Conservation (phyloP, 371 early-diverging fungal genomes). For the Cokeromyces recurvatus region DNA sequence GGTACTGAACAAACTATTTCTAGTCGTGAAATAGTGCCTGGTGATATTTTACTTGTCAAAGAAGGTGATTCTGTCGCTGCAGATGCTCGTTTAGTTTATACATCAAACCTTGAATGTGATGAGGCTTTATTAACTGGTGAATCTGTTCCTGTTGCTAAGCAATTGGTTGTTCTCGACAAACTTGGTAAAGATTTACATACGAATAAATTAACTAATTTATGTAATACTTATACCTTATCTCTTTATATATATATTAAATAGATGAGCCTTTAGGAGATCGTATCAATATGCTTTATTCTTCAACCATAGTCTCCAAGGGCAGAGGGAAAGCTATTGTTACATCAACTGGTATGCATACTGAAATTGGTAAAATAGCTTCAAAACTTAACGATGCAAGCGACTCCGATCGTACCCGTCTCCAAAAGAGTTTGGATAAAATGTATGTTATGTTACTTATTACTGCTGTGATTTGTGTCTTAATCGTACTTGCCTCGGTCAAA, state of each 20-base stretch:
- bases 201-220: neutral
- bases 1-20: conserved; percentile 60
- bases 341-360: conserved; percentile 79
- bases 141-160: conserved; percentile 68
- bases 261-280: conserved; percentile 72
- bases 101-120: conserved; percentile 78
- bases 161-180: conserved; percentile 23
- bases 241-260: conserved; percentile 4
- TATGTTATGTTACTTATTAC: conserved; percentile 61
- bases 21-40: conserved; percentile 76
- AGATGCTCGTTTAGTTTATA: conserved; percentile 78
- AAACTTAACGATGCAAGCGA: conserved; percentile 66
- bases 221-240: neutral
- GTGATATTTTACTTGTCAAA: conserved; percentile 82
- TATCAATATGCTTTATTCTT: conserved; percentile 69
- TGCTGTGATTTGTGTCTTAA: conserved; percentile 37
- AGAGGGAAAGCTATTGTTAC: conserved; percentile 78
- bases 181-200: conserved; percentile 12
- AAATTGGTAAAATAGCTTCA: conserved; percentile 85
- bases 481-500: conserved; percentile 64
- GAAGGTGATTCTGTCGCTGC: conserved; percentile 88
- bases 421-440: conserved; percentile 70
- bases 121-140: conserved; percentile 90
- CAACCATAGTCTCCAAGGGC: conserved; percentile 69
- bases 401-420: conserved; percentile 68